phyloP scores from a whole-genome alignment of 441 rosid species.

The Gossypium davidsonii region DNA sequence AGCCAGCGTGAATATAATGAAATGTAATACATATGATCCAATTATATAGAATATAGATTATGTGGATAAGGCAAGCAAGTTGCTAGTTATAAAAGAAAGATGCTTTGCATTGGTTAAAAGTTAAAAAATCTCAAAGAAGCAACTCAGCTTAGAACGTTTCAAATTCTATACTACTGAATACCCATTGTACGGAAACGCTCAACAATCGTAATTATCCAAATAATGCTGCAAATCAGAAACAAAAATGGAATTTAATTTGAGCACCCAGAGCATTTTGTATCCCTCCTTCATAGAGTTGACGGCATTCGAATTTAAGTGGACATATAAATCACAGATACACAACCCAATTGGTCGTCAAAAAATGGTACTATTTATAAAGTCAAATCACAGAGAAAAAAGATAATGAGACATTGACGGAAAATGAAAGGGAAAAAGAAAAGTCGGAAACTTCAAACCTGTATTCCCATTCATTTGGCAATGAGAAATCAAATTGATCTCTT shows the following conservation, averaged over 20 bases:
- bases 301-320: background rate
- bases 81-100: background rate
- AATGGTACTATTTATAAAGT: background rate
- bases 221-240: slow-evolving; percentile 1
- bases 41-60: background rate
- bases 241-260: background rate
- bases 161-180: slow-evolving; percentile 6
- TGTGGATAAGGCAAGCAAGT: background rate
- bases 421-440: slow-evolving; percentile 10
- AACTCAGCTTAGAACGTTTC: slow-evolving; percentile 7
- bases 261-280: background rate
- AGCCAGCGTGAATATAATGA: background rate
- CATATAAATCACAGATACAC: background rate
- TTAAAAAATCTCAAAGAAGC: background rate
- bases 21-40: background rate
- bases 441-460: slow-evolving; percentile 32
- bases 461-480: slow-evolving; percentile 17
- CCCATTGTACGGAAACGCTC: background rate
- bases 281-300: background rate
- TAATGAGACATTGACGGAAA: slow-evolving; percentile 11
- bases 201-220: background rate
- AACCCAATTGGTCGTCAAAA: slow-evolving; percentile 20
- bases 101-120: background rate
- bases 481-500: slow-evolving; percentile 21
- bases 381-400: background rate